A percentile compares a stretch with the other conserved stretches of the same genome.
Evolutionary conservation across 2,329 filamentous ascomycete species (phyloP).

Genomic region (Daldinia eschscholtzii): DNA sequence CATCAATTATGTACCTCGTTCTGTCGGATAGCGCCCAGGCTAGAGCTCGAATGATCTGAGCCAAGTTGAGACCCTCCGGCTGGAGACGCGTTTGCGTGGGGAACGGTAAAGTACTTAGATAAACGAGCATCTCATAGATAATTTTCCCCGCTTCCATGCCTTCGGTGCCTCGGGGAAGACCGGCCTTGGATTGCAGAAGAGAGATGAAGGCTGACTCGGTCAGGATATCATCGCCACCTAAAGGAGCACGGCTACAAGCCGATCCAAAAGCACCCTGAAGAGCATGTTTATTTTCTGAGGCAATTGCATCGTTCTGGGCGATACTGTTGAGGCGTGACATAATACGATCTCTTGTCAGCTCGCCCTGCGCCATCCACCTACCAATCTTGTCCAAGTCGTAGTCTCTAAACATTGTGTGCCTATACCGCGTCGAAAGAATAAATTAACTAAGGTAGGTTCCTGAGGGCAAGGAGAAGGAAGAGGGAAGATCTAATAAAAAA

Average conservation of each 20-base stretch:
- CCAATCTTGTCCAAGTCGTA: slow-evolving; percentile 12
- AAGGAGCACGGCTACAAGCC: neutral
- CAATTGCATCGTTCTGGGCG: neutral
- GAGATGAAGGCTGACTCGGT: slow-evolving; percentile 25
- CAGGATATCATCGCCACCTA: slow-evolving; percentile 9
- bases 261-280: slow-evolving; percentile 10
- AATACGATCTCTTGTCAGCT: slow-evolving; percentile 16
- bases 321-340: slow-evolving; percentile 20
- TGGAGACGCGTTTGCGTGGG: neutral
- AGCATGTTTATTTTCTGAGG: neutral
- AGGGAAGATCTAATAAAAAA: neutral
- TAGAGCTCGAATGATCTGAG: slow-evolving; percentile 28
- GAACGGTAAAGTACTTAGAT: slow-evolving; percentile 40
- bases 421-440: neutral
- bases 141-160: slow-evolving; percentile 16
- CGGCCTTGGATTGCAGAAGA: slow-evolving; percentile 23
- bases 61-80: slow-evolving; percentile 17
- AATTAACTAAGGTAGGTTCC: neutral
- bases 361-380: slow-evolving; percentile 10
- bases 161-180: slow-evolving; percentile 14
- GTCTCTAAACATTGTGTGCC: slow-evolving; percentile 19
- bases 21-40: slow-evolving; percentile 37
- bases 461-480: neutral
- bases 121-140: slow-evolving; percentile 34
- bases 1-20: slow-evolving; percentile 24